phyloP scores from a whole-genome alignment of 2,329 filamentous ascomycete genomes.

The Chlorencoelia australis region DNA sequence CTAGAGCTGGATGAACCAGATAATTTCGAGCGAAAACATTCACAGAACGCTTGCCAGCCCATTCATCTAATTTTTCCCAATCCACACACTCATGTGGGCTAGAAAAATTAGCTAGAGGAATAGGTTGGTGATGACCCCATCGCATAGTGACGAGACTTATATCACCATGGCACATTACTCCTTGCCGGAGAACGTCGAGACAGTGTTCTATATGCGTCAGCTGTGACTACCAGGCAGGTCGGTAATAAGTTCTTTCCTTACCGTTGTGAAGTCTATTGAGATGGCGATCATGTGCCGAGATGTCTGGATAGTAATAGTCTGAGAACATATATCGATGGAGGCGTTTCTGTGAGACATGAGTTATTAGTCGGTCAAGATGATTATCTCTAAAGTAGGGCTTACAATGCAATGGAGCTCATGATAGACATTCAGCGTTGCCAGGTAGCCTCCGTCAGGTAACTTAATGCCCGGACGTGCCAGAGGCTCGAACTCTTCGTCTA shows the following conservation, averaged over 20 bases:
- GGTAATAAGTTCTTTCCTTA: no score
- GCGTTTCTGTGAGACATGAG: no score
- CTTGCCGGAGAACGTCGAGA: constrained; percentile 39
- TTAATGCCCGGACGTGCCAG: neutral
- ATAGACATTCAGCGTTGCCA: constrained; percentile 1
- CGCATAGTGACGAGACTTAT: constrained; percentile 42
- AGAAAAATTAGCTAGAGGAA: constrained; percentile 42
- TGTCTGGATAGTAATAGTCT: no score
- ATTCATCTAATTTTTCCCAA: constrained; percentile 38
- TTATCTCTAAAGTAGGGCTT: constrained; percentile 1
- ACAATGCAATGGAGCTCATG: neutral
- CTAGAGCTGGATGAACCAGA: neutral
- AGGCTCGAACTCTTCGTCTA: neutral
- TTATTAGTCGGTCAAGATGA: neutral
- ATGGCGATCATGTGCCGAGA: no score
- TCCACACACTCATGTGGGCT: constrained; percentile 41
- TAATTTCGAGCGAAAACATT: neutral
- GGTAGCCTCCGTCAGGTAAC: constrained; percentile 1
- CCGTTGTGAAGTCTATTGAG: no score
- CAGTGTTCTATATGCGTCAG: constrained; percentile 33
- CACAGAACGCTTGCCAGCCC: constrained; percentile 27
- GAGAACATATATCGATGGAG: no score
- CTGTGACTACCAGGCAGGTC: no score
- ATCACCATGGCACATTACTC: constrained; percentile 43
- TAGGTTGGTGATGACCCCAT: constrained; percentile 30